Conservation (phyloP, 345 rosid genomes). For the Erucastrum elatum region DNA sequence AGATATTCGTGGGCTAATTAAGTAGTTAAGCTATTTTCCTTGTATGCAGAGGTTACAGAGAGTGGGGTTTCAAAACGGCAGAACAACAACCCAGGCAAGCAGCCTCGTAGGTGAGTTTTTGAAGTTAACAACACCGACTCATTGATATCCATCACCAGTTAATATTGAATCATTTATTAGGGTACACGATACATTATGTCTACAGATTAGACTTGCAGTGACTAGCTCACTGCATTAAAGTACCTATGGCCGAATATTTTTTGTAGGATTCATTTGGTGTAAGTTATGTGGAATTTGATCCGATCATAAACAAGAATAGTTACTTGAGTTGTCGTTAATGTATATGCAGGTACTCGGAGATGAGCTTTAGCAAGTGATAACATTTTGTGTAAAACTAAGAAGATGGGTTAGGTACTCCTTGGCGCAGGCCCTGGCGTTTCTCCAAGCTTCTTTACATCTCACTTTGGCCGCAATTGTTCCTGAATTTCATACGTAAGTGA, state of each 20-base stretch:
- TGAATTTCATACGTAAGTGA: conserved; percentile 29
- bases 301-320: not conserved
- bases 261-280: not conserved
- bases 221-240: not conserved
- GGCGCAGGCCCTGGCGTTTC: conserved; percentile 9
- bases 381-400: conserved; percentile 3
- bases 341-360: conserved; percentile 39
- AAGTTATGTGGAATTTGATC: not conserved
- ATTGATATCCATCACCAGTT: not conserved
- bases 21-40: conserved; percentile 1
- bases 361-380: conserved; percentile 37
- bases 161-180: conserved; percentile 4
- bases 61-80: conserved; percentile 17
- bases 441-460: conserved; percentile 24
- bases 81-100: conserved; percentile 35
- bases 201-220: not conserved
- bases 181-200: not conserved
- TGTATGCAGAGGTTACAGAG: conserved; percentile 28
- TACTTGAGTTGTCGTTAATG: conserved; percentile 12
- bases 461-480: conserved; percentile 30
- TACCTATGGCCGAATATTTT: not conserved
- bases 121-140: not conserved
- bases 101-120: conserved; percentile 39
- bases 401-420: conserved; percentile 6
- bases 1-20: not conserved